Base-by-base conservation (phyloP, 257 asterid genomes). In the Solanum dulcamara region DNA sequence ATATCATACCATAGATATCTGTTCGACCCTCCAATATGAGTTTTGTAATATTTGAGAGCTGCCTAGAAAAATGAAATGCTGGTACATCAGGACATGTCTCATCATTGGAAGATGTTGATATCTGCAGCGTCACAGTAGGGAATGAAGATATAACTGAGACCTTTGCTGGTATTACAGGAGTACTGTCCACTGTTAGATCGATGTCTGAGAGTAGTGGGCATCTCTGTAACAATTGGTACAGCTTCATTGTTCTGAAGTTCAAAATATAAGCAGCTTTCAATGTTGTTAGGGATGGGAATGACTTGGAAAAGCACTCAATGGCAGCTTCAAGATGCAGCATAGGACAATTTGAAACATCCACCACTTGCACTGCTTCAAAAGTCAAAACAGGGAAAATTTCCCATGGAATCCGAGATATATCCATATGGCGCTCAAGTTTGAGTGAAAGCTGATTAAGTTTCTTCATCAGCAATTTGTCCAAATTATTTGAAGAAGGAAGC, bases 261-360 rank as follows among this genome's bases (percentile, higher is more conserved):
- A 85, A 86, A 84, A 80, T 85, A 84, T 94, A 89, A 86, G 94
- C 93, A 13, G 99, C 99, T 89, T 85, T 91, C 37, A 96, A 89
- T 86, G 84, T 90, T 86, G 88, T 87, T 75, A 94, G 88, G 77
- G 93, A 94, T 88, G 99, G 98, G 85, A 95, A 94, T 77, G 92
- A 91, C 92, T 93, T 91, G 91, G 90, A 55, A 48, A 94, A 88
- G 87, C 85, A 93, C 80, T 91, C 94, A 83, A 91, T 84, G 84
- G 92, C 92, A 32, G 83, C 86, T 80, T 92, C 95, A 87, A 96
- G 92, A 81, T 92, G 88, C 84, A 93, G 86, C 81, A 88, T 88
- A 35, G 98, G 96, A 85, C 94, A 96, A 83, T 92, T 94, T 60
- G 99, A 96, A 85, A 96, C 90, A 89, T 93, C 97, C 90, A 93